Base-by-base conservation (phyloP, 2,329 filamentous ascomycete species). In the Penicillium sp. region DNA sequence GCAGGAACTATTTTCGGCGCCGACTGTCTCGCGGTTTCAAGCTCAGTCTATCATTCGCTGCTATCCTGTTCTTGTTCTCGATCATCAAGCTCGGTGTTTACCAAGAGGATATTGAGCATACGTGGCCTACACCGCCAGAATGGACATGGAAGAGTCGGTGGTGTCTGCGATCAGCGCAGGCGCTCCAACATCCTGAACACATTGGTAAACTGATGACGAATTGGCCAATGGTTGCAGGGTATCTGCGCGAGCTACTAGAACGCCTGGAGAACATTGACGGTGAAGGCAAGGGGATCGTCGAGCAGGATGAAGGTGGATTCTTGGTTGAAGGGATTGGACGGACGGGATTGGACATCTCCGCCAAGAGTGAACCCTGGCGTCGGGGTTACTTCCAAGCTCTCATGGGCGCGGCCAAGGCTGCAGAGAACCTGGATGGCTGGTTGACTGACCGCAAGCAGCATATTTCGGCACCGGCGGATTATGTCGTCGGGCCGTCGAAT, bases 321-420 rank as follows among this genome's bases (percentile, higher is more conserved):
- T 56, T 70, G 27, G 68, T 80, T n/a, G 72, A 73, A 2, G 76
- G 73, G 0, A 53, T 78, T 17, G 76, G 75, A 0, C 70, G 65
- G 39, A 69, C 72, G 2, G 78, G 79, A 0, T 79, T 78, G 48
- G 85, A 95, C 58, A 70, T 92, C 39, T 77, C 77, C 1, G 73
- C 66, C 5, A 94, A 88, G 69, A 82, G 80, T 46, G 86, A 93
- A 62, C 73, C 82, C 33, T 96, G 89, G 90, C 73, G 83, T 53
- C 74, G 85, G 38, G 88, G 87, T 1, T 96, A 96, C 64, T 88
- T 83, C 55, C 80, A 93, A 55, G 75, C 81, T 2, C 67, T 95
- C 31, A 85, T 95, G 78, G 74, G 82, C 8, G 78, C 79, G 42
- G 89, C 83, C 0, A 77, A 78, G 48, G 79, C 82, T 0, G 80